Conservation (phyloP, 2,329 filamentous ascomycete species). For the Diaporthe sp. region DNA sequence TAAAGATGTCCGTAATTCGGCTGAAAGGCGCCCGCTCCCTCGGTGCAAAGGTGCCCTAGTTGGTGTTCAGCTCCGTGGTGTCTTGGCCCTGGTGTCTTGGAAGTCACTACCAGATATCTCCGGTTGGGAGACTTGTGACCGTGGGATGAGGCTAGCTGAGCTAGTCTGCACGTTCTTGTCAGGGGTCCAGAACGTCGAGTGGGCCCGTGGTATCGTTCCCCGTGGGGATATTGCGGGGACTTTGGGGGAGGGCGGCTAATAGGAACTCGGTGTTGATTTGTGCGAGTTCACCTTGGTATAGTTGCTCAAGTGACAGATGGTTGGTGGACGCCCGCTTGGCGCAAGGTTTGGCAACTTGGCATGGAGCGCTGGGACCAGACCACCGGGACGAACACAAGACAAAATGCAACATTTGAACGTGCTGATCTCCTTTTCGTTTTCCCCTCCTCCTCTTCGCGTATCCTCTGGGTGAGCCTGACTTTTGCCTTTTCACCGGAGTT, state of each 20-base stretch:
- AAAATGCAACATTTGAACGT: slow-evolving; percentile 10
- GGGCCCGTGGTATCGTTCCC: slow-evolving; percentile 12
- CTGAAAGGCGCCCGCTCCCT: background rate
- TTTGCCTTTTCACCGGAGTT: background rate
- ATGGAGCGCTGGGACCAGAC: slow-evolving; percentile 5
- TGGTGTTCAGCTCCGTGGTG: background rate
- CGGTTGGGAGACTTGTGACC: slow-evolving; percentile 13
- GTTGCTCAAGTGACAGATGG: background rate
- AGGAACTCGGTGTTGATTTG: slow-evolving; percentile 10
- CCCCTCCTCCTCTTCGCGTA: background rate
- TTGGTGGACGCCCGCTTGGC: slow-evolving; percentile 11
- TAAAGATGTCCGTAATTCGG: slow-evolving; percentile 5
- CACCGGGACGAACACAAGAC: background rate
- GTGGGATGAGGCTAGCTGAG: slow-evolving; percentile 14
- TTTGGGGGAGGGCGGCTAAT: slow-evolving; percentile 3
- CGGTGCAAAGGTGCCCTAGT: slow-evolving; percentile 8
- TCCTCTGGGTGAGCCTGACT: background rate
- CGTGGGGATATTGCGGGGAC: slow-evolving; percentile 21
- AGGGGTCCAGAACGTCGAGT: slow-evolving; percentile 14
- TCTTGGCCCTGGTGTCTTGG: slow-evolving; percentile 15
- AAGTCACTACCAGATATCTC: background rate
- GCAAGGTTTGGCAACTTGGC: slow-evolving; percentile 23
- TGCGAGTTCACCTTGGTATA: slow-evolving; percentile 10
- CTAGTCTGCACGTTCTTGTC: background rate
- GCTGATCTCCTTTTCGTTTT: background rate